These are phyloP conservation scores for Nakazawaea wickerhamii DNA, from an alignment of 805 yeast species.

Conservation along the genomic window DNA sequence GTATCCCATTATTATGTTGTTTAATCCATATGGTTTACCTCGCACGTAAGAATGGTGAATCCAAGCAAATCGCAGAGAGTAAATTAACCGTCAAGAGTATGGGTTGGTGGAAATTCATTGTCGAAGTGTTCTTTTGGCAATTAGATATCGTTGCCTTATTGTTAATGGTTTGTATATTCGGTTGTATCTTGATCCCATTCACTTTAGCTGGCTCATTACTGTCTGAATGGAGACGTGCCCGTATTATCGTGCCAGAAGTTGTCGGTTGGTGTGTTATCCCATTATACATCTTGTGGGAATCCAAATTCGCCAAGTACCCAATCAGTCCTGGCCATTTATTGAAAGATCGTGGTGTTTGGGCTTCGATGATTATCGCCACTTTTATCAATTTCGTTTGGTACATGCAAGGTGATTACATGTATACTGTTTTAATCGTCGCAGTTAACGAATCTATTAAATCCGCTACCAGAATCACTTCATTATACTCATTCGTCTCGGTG, in stretches of 20 bases:
- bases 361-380: constrained; percentile 56
- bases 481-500: constrained; percentile 62
- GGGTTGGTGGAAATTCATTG: constrained; percentile 18
- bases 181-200: constrained; percentile 64
- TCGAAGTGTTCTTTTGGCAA: constrained; percentile 51
- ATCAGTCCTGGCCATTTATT: constrained; percentile 53
- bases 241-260: constrained; percentile 64
- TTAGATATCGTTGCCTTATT: constrained; percentile 61
- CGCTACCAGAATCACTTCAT: constrained; percentile 60
- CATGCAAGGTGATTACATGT: constrained; percentile 55
- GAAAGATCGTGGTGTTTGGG: constrained; percentile 68
- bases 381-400: constrained; percentile 57
- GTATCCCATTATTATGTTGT: constrained; percentile 54
- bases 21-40: constrained; percentile 49
- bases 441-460: constrained; percentile 52
- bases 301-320: constrained; percentile 52
- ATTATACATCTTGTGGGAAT: constrained; percentile 56
- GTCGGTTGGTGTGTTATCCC: constrained; percentile 61
- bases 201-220: constrained; percentile 54
- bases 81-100: constrained; percentile 7
- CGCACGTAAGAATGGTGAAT: constrained; percentile 50
- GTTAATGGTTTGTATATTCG: constrained; percentile 49
- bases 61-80: constrained; percentile 32
- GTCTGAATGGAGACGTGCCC: constrained; percentile 52
- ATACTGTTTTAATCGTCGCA: constrained; percentile 50